Base-by-base conservation (phyloP, 257 asterid species). In the Gentiana dahurica region DNA sequence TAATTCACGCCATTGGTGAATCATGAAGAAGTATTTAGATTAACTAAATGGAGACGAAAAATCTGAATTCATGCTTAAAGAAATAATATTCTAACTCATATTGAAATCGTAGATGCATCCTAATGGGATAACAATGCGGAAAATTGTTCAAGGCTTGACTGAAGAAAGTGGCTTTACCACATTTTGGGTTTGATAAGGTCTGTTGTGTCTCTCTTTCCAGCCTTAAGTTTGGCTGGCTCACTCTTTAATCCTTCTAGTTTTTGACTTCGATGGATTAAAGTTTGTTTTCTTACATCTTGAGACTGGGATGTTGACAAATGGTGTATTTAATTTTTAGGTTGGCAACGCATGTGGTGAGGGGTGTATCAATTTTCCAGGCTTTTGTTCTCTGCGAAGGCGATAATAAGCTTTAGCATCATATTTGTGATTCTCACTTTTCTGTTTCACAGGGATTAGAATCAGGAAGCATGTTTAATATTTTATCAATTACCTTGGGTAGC, bases 41-140 rank as follows among this genome's bases (percentile, higher is more conserved):
- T 74, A 77, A 70, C 70, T 75, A 60, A 75, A 60, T 69, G 78
- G 72, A 71, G 65, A 41, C 12, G 68, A 74, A 74, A 65, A 70
- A 54, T 68, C 66, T 75, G 74, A 75, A 69, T 88, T 77, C 81
- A 68, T 73, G 69, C 83, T 12, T 64, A 69, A 77, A 89, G 76
- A 73, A 77, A 60, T 73, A 71, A 75, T 70, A 61, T 89, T 82
- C 93, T 91, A 84, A 91, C 98, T 81, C 81, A 91, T 83, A 74
- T 85, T 85, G 93, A 81, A 85, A 85, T 83, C 95, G 94, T 91
- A 83, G 97, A 91, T 91, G 95, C 90, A 75, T 82, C 88, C 78
- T 79, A 87, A 81, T 83, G 93, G 95, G 86, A 80, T 87, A 87
- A 84, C 81, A 73, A 75, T 81, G 94, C 79, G 90, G 95, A 85